Evolutionary conservation across 2,329 filamentous ascomycete species (phyloP).

Genomic region (Mollisia scopiformis): DNA sequence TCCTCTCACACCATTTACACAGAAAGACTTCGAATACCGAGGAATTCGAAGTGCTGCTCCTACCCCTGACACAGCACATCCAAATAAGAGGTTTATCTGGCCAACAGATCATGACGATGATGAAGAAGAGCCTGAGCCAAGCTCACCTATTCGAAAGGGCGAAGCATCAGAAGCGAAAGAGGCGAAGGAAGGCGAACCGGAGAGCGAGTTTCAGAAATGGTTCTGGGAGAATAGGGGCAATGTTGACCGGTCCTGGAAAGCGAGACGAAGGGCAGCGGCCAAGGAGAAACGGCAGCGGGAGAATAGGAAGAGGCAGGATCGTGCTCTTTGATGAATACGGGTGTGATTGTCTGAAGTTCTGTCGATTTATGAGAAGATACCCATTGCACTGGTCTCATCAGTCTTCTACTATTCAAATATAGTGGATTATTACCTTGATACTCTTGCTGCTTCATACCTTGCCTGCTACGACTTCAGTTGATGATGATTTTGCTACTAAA

Average conservation of each 20-base stretch:
- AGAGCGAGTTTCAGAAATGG: conserved; percentile 63
- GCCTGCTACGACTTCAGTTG: too few species aligned
- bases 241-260: conserved; percentile 68
- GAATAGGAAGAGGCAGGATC: conserved; percentile 55
- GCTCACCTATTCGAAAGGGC: conserved; percentile 20
- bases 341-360: background rate
- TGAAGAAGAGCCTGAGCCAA: conserved; percentile 36
- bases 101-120: conserved; percentile 50
- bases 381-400: background rate
- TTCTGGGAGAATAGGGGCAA: conserved; percentile 71
- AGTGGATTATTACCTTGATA: too few species aligned
- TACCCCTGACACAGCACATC: conserved; percentile 89
- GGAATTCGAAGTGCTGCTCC: conserved; percentile 86
- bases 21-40: conserved; percentile 75
- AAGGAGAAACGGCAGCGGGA: conserved; percentile 71
- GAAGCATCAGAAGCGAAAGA: conserved; percentile 23
- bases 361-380: background rate
- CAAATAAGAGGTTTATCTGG: conserved; percentile 65
- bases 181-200: conserved; percentile 28
- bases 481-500: too few species aligned
- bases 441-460: too few species aligned
- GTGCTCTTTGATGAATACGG: conserved; percentile 18
- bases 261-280: conserved; percentile 60
- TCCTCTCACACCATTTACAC: conserved; percentile 83
- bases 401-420: too few species aligned